Conservation (phyloP, 176 grass and related monocot genomes). For the Musa schizocarpa region DNA sequence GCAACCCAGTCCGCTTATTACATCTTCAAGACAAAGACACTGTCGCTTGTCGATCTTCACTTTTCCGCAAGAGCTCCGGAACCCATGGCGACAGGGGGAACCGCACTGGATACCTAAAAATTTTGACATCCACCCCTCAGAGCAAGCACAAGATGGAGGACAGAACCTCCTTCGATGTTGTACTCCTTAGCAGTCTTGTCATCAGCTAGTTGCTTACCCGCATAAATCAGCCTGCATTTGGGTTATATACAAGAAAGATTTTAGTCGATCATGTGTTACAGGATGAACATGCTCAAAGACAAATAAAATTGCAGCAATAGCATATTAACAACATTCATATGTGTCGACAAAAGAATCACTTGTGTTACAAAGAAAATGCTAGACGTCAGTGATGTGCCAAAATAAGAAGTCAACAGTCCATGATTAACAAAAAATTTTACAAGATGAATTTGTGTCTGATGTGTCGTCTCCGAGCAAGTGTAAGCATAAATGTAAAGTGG, state of each 20-base stretch:
- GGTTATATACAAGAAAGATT: not conserved
- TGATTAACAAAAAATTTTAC: no score
- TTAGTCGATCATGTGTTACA: no score
- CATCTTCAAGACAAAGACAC: not conserved
- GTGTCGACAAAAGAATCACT: no score
- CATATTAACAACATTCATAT: no score
- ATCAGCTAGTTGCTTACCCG: conserved; percentile 96
- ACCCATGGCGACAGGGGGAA: not conserved
- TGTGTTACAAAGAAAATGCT: no score
- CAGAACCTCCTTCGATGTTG: conserved; percentile 95
- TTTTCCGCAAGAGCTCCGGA: not conserved
- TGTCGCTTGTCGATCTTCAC: not conserved
- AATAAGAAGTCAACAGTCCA: no score
- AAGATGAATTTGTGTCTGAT: no score
- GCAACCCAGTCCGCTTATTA: not conserved
- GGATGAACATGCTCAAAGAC: no score
- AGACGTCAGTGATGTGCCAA: no score
- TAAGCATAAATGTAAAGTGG: no score
- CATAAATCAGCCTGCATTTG: conserved; percentile 70
- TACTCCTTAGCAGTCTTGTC: conserved; percentile 99
- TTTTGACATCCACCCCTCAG: conserved; percentile 69
- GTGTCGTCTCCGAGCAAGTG: no score
- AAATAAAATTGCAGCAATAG: no score
- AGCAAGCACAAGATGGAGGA: conserved; percentile 95
- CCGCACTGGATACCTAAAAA: not conserved